A percentile compares a stretch with the other conserved stretches of the same genome.
Conservation (phyloP, 108 stramenopile species). For the Chaetoceros tenuissimus region DNA sequence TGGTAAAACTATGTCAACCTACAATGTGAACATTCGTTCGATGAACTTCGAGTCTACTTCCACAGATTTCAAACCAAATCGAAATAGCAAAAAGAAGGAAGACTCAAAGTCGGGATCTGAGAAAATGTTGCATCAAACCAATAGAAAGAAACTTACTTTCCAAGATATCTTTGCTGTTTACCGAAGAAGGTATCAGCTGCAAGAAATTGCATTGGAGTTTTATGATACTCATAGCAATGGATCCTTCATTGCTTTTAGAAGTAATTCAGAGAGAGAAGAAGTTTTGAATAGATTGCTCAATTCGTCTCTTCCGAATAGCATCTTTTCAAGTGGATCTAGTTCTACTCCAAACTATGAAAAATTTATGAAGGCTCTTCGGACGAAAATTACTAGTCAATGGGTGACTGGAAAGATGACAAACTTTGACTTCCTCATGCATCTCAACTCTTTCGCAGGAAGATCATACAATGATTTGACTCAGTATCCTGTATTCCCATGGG, state of each 20-base stretch:
- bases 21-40: slow-evolving; percentile 60
- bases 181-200: slow-evolving; percentile 85
- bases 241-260: slow-evolving; percentile 66
- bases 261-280: slow-evolving; percentile 66
- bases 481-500: slow-evolving; percentile 99
- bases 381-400: slow-evolving; percentile 78
- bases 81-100: slow-evolving; percentile 27
- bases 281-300: slow-evolving; percentile 57
- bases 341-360: slow-evolving; percentile 82
- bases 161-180: slow-evolving; percentile 76
- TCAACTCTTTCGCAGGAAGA: slow-evolving; percentile 96
- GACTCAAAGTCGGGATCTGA: slow-evolving; percentile 24
- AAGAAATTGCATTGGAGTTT: slow-evolving; percentile 90
- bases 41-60: slow-evolving; percentile 31
- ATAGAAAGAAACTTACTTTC: slow-evolving; percentile 79
- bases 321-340: slow-evolving; percentile 45
- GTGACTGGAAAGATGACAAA: slow-evolving; percentile 88
- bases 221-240: slow-evolving; percentile 77
- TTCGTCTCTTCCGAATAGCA: slow-evolving; percentile 76
- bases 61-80: slow-evolving; percentile 10
- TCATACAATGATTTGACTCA: slow-evolving; percentile 95
- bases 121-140: slow-evolving; percentile 75
- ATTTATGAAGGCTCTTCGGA: slow-evolving; percentile 72
- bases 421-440: slow-evolving; percentile 97
- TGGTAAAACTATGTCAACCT: slow-evolving; percentile 67